phyloP scores from a whole-genome alignment of 2,329 filamentous ascomycete genomes.

The Colletotrichum sp. region DNA sequence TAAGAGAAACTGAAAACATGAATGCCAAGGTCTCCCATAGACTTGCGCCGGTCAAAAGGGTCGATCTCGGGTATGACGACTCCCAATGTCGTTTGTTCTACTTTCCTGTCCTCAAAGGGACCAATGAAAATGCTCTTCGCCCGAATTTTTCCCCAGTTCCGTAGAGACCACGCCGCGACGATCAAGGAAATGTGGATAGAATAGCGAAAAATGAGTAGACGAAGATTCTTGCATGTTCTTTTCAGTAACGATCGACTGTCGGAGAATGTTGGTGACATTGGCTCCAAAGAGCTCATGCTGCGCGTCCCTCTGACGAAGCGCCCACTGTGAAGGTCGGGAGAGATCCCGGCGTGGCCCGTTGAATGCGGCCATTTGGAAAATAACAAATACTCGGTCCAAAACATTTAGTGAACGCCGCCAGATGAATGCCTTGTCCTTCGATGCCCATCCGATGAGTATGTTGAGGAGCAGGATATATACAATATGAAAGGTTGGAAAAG shows the following conservation, averaged over 20 bases:
- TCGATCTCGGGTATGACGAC: not conserved
- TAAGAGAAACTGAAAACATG: not conserved
- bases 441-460: conserved; percentile 7
- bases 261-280: not conserved
- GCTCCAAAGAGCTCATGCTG: not conserved
- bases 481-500: not conserved
- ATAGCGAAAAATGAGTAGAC: not conserved
- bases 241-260: not conserved
- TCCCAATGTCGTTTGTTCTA: conserved; percentile 2
- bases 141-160: not conserved
- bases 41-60: not conserved
- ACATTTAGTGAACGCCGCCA: conserved; percentile 11
- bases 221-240: not conserved
- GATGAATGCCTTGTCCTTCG: conserved; percentile 17
- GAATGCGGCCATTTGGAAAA: not conserved
- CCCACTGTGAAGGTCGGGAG: not conserved
- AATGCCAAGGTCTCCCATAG: not conserved
- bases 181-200: not conserved
- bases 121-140: conserved; percentile 2
- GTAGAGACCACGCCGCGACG: not conserved
- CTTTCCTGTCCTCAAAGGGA: conserved; percentile 3
- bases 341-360: not conserved
- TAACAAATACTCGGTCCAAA: not conserved
- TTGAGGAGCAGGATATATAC: conserved; percentile 21
- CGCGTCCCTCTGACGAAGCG: not conserved